These are phyloP conservation scores for Pyrenochaeta sp. DNA, from an alignment of 2,329 filamentous ascomycete genomes.

Conservation along the genomic window DNA sequence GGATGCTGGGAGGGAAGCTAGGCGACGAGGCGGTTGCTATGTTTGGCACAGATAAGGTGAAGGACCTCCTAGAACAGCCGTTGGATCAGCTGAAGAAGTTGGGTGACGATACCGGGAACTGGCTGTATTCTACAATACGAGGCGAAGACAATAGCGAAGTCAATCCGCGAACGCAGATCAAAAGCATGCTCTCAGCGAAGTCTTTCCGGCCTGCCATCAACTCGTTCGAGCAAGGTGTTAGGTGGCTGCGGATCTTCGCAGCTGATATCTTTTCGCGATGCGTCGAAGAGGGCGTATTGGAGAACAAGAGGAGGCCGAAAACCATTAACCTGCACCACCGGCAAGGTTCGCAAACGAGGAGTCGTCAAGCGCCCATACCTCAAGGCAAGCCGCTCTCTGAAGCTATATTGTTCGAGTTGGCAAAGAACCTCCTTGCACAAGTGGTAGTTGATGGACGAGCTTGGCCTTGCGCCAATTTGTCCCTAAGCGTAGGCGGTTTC, in stretches of 20 bases:
- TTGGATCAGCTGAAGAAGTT: constrained; percentile 79
- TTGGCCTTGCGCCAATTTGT: constrained; percentile 93
- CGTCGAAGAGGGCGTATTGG: constrained; percentile 87
- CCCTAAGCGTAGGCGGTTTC: constrained; percentile 88
- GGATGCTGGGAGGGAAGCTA: constrained; percentile 93
- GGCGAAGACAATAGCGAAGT: constrained; percentile 90
- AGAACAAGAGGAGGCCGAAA: constrained; percentile 85
- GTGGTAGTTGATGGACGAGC: constrained; percentile 78
- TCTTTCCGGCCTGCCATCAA: constrained; percentile 89
- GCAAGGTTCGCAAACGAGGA: constrained; percentile 75
- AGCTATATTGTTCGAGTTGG: constrained; percentile 74
- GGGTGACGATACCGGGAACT: constrained; percentile 83
- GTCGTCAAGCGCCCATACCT: constrained; percentile 79
- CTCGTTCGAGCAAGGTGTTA: constrained; percentile 76
- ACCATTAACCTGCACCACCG: constrained; percentile 87
- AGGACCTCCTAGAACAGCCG: constrained; percentile 75
- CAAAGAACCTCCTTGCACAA: constrained; percentile 78
- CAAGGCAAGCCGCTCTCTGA: constrained; percentile 78
- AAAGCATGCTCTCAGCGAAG: constrained; percentile 96
- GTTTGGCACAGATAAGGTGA: constrained; percentile 82
- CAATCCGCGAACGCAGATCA: constrained; percentile 89
- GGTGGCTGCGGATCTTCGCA: constrained; percentile 90
- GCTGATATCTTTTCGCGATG: constrained; percentile 91
- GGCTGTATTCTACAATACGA: constrained; percentile 85
- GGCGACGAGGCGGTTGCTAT: constrained; percentile 84